Evolutionary conservation across 192 early-diverging fungal genomes (phyloP).

Genomic region (Coemansia sp.): DNA sequence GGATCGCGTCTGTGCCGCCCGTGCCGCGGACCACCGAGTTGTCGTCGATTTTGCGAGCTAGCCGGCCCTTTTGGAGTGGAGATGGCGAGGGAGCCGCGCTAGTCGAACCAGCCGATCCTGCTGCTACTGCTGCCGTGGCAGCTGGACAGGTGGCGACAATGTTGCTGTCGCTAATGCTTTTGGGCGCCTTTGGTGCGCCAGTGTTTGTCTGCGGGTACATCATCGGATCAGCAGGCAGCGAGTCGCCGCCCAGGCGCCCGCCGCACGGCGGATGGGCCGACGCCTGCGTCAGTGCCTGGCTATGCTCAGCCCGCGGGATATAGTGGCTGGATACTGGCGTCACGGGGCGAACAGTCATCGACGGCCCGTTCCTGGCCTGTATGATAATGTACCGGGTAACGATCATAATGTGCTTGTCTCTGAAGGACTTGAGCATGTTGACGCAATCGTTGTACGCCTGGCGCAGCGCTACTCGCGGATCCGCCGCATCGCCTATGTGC

Average conservation of each 20-base stretch:
- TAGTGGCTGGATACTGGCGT: constrained; percentile 24
- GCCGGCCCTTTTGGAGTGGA: constrained; percentile 20
- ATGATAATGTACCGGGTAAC: constrained; percentile 89
- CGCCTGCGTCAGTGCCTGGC: constrained; percentile 5
- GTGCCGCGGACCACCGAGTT: constrained; percentile 71
- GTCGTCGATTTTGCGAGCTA: constrained; percentile 66
- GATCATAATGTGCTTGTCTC: constrained; percentile 92
- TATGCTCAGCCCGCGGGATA: constrained; percentile 17
- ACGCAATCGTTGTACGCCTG: constrained; percentile 82
- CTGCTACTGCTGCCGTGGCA: neutral
- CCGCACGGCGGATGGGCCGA: constrained; percentile 7
- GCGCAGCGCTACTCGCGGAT: constrained; percentile 54
- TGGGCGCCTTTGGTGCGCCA: constrained; percentile 5
- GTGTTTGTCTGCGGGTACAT: constrained; percentile 57
- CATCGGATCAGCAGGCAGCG: constrained; percentile 46
- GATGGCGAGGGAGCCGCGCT: neutral
- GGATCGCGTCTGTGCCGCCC: constrained; percentile 87
- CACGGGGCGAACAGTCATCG: constrained; percentile 56
- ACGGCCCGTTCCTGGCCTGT: constrained; percentile 74
- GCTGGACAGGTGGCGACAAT: neutral
- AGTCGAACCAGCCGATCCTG: neutral
- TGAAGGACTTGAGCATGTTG: constrained; percentile 80
- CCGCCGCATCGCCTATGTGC: constrained; percentile 9
- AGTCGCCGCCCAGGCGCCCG: constrained; percentile 50
- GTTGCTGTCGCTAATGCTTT: neutral